A percentile compares a stretch with the other conserved stretches of the same genome.
These are phyloP conservation scores for Angomonas deanei DNA, from an alignment of 208 protist genomes.

Conservation along the genomic window DNA sequence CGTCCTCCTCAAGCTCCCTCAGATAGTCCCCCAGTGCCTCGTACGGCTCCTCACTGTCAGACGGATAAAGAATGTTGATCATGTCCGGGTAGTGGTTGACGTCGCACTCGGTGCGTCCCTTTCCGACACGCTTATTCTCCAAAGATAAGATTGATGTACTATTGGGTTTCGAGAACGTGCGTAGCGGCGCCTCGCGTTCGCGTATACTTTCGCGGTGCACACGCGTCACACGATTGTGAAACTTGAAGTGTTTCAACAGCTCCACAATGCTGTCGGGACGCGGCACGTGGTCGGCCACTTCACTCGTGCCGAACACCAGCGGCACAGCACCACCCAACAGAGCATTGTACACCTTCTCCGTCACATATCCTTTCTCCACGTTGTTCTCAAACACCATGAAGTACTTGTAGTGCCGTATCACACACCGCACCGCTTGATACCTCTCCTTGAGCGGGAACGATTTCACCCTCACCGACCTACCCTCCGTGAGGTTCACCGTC, in stretches of 20 bases:
- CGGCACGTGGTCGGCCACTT: slow-evolving; percentile 37
- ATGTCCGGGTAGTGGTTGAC: not conserved
- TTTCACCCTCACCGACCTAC: too few relatives aligned
- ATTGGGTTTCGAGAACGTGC: too few relatives aligned
- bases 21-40: not conserved
- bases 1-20: not conserved
- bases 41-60: not conserved
- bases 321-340: slow-evolving; percentile 37
- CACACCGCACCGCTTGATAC: slow-evolving; percentile 19
- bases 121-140: too few relatives aligned
- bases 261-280: not conserved
- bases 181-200: too few relatives aligned
- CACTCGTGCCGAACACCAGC: slow-evolving; percentile 36
- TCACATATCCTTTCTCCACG: slow-evolving; percentile 48
- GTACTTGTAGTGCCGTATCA: slow-evolving; percentile 39
- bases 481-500: too few relatives aligned
- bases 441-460: too few relatives aligned
- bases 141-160: too few relatives aligned
- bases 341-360: slow-evolving; percentile 66
- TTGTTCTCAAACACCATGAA: slow-evolving; percentile 42
- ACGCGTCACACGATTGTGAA: too few relatives aligned
- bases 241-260: not conserved
- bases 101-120: not conserved
- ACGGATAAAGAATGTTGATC: too few relatives aligned
- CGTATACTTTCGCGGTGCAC: too few relatives aligned